Base-by-base conservation (phyloP, 2,329 filamentous ascomycete species). In the Aspergillus sp. region DNA sequence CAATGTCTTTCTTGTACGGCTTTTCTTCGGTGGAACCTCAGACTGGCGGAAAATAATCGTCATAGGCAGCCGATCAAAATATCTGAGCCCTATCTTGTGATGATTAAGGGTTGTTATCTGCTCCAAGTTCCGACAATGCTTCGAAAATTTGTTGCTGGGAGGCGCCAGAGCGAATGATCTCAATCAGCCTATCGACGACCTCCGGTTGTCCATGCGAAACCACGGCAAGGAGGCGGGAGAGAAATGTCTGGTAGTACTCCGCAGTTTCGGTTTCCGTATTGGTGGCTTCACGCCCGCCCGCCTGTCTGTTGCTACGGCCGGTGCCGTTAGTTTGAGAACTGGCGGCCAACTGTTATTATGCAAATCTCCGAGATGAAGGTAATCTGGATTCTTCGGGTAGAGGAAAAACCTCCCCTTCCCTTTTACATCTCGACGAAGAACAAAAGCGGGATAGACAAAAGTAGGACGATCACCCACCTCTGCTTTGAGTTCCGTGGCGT, bases 111-210 rank as follows among this genome's bases (percentile, higher is more conserved):
- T n/a, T 34, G n/a, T 15, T 27, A 37, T 33, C 58, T 6, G 42
- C 44, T 33, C 53, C 52, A 12, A 61, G 27, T 30, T 59, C 59
- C 19, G 64, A 59, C 48, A 73, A 48, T 4, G 56, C 54, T 6
- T 55, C 51, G 42, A 66, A 64, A 15, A 73, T 69, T 15, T 69
- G 60, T 46, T 63, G 51, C 11, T 70, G 59, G 6, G 70, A 69
- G 8, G 66, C 69, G 17, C 69, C 68, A 13, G 68, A 64, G 33
- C 69, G 70, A 42, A 73, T 70, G 20, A 64, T 50, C 24, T 62
- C 55, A 45, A 73, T 55, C 51, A 73, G 45, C 27, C 49, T 64
- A 17, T 61, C 47, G 4, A 73, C 62, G 2, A 61, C 53, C n/a
- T 61, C 63, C 42, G 65, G 61, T 19, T 68, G 61, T 34, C 61